A percentile compares a stretch with the other conserved stretches of the same genome.
Evolutionary conservation across 2,329 filamentous ascomycete genomes (phyloP).

Genomic region (Colletotrichum tanaceti): DNA sequence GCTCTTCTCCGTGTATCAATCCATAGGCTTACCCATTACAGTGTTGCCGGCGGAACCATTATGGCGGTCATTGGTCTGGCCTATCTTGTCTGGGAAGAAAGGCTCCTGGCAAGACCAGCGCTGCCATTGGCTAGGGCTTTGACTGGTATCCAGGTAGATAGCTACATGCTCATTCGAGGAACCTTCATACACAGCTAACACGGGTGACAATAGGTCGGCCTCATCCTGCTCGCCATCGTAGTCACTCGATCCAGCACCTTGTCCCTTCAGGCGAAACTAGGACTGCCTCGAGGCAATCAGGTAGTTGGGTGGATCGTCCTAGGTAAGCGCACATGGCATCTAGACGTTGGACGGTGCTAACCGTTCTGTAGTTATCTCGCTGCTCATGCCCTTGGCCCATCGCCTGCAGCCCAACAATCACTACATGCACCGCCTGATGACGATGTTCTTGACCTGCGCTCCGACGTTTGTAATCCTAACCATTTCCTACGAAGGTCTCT

Average conservation of each 20-base stretch:
- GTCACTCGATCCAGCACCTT: conserved; percentile 89
- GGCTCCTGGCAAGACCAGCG: conserved; percentile 18
- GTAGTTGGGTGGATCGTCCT: conserved; percentile 85
- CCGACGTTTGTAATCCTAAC: conserved; percentile 95
- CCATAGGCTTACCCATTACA: conserved; percentile 51
- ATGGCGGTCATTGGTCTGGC: conserved; percentile 82
- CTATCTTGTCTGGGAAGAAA: conserved; percentile 85
- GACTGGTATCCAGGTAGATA: conserved; percentile 72
- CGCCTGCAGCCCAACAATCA: conserved; percentile 82
- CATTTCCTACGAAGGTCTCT: conserved; percentile 96
- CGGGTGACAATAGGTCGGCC: conserved; percentile 67
- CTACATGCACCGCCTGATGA: conserved; percentile 88
- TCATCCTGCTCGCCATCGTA: conserved; percentile 82
- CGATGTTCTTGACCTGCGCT: conserved; percentile 92
- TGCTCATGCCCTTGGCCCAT: conserved; percentile 85
- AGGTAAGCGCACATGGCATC: conserved; percentile 58
- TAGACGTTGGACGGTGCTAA: conserved; percentile 13
- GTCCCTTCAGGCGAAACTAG: conserved; percentile 85
- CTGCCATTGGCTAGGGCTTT: conserved; percentile 65
- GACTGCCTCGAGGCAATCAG: conserved; percentile 88
- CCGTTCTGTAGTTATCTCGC: conserved; percentile 70
- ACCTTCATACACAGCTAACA: conserved; percentile 35
- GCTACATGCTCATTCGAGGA: conserved; percentile 41
- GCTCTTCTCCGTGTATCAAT: no score
- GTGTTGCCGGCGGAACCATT: conserved; percentile 77